These are phyloP conservation scores for Metschnikowia proteae DNA, from an alignment of 805 yeast species.

Conservation along the genomic window DNA sequence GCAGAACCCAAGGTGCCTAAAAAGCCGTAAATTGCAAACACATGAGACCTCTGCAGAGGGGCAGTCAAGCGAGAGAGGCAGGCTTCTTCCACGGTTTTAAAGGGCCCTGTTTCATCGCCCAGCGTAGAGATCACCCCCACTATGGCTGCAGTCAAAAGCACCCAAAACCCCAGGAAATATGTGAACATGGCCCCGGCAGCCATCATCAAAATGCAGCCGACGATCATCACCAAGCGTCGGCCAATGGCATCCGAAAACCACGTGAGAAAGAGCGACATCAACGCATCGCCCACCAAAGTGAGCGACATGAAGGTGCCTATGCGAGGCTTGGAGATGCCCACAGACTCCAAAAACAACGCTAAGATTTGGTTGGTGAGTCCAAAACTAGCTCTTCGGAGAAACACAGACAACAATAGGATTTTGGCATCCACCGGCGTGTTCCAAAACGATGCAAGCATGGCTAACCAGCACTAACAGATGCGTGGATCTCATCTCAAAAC, in stretches of 20 bases:
- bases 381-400: conserved; percentile 67
- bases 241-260: conserved; percentile 77
- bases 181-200: conserved; percentile 64
- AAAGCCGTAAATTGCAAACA: conserved; percentile 72
- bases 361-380: conserved; percentile 79
- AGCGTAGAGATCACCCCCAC: conserved; percentile 85
- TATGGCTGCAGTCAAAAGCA: conserved; percentile 67
- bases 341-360: conserved; percentile 57
- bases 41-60: conserved; percentile 57
- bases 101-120: conserved; percentile 90
- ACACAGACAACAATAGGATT: conserved; percentile 64
- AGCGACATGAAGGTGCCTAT: conserved; percentile 81
- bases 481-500: background rate
- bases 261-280: conserved; percentile 64
- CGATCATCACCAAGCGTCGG: conserved; percentile 56
- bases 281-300: conserved; percentile 75
- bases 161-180: conserved; percentile 46
- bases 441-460: conserved; percentile 8
- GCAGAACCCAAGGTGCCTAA: conserved; percentile 72
- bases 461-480: background rate
- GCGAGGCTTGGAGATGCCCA: conserved; percentile 50
- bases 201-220: conserved; percentile 67
- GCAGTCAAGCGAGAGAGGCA: conserved; percentile 77
- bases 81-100: conserved; percentile 81
- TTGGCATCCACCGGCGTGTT: conserved; percentile 45